Evolutionary conservation across 495 filamentous ascomycete genomes (phyloP).

Genomic region (Pyrenula massariospora): DNA sequence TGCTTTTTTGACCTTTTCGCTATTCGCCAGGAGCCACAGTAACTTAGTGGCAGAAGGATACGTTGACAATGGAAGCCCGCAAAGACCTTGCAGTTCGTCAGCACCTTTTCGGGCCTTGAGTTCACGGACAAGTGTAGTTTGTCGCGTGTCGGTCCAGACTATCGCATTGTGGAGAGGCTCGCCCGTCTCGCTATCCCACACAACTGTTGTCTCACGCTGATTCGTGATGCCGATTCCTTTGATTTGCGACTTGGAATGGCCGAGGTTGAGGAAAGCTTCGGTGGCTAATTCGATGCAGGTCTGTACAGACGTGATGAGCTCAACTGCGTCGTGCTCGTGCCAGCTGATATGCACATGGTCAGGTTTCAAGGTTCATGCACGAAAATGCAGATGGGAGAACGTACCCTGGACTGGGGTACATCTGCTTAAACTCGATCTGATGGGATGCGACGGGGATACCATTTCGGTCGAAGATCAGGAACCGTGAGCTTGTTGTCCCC

Average conservation of each 20-base stretch:
- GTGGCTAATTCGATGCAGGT: constrained; percentile 77
- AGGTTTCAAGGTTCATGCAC: constrained; percentile 6
- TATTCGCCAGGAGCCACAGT: constrained; percentile 70
- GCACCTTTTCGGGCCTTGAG: constrained; percentile 55
- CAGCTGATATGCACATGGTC: constrained; percentile 42
- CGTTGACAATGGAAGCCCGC: constrained; percentile 82
- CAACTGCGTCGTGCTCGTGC: constrained; percentile 86
- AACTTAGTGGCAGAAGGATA: constrained; percentile 90
- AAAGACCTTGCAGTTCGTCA: constrained; percentile 59
- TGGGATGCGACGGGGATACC: constrained; percentile 76
- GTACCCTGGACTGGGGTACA: constrained; percentile 83
- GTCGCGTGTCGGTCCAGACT: constrained; percentile 90
- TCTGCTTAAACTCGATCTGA: constrained; percentile 83
- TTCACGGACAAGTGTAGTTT: constrained; percentile 67
- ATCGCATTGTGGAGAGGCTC: constrained; percentile 82
- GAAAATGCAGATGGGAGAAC: constrained; percentile 18
- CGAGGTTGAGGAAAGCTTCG: constrained; percentile 56
- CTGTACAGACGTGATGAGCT: constrained; percentile 68
- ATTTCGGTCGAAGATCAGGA: constrained; percentile 77
- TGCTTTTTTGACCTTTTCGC: constrained; percentile 58
- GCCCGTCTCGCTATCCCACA: constrained; percentile 83
- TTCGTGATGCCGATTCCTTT: constrained; percentile 87
- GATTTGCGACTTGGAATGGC: constrained; percentile 60
- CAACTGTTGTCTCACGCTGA: constrained; percentile 85
- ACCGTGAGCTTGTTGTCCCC: constrained; percentile 86